Base-by-base conservation (phyloP, 306 rosid genomes). In the Lupinus albus region DNA sequence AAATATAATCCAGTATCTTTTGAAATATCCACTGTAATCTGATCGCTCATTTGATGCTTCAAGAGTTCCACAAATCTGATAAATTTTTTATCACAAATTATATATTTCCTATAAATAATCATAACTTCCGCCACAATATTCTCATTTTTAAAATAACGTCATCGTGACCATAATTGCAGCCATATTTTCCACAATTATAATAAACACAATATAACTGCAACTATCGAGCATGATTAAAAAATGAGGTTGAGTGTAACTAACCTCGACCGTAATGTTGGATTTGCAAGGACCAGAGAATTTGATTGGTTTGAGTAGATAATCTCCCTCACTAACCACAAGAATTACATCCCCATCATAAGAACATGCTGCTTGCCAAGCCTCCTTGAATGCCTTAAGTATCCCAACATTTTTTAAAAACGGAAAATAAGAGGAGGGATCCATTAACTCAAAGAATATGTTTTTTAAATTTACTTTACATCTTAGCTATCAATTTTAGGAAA, bases 261-360 rank as follows among this genome's bases (percentile, higher is more conserved):
- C 97, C 84, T 85, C 80, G 1, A 90, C 41, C 16, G 68, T 44
- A 2, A 86, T 47, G 51, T 58, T 38, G 48, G 97, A 82, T 76
- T 83, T 79, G 83, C 97, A 91, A 30, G 97, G 95, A 41, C 97
- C 97, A 4, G 76, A 65, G 81, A 91, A 86, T 57, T 60, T 78
- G 18, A 78, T 78, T 60, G 92, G 92, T 77, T 72, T 78, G 46
- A 91, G 88, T n/a, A 83, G 67, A 81, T 84, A 91, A 20, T 30
- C 82, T 38, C 80, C 76, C 53, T 46, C 8, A 14, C 89, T 91
- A 58, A 76, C 80, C 46, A 74, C 74, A 52, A 76, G 72, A 61
- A 18, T 60, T 21, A 67, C 70, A 7, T 75, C 76, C 25, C 11
- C 63, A 14, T 74, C 63, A 14, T 74, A 57, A 35, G 84, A 68